These are phyloP conservation scores for Pyricularia pennisetigena DNA, from an alignment of 2,329 filamentous ascomycete species.

Conservation along the genomic window DNA sequence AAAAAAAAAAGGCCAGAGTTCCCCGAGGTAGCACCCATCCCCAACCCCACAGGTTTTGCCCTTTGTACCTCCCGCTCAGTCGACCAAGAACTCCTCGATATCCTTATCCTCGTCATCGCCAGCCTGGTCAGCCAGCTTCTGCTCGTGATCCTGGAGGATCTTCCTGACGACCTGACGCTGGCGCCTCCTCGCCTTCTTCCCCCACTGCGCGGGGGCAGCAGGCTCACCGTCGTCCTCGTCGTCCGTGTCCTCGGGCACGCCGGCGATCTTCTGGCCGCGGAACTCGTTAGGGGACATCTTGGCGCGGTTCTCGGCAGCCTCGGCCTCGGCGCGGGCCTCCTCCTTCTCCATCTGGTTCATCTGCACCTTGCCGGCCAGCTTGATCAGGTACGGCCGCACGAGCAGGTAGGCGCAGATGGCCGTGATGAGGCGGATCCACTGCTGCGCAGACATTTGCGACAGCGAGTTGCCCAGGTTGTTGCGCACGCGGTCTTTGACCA, in stretches of 20 bases:
- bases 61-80: slow-evolving; percentile 19
- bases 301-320: slow-evolving; percentile 27
- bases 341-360: slow-evolving; percentile 55
- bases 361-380: slow-evolving; percentile 52
- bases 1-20: neutral
- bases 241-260: slow-evolving; percentile 41
- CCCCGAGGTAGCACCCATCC: neutral
- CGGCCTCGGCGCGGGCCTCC: slow-evolving; percentile 34
- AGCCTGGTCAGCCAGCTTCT: slow-evolving; percentile 39
- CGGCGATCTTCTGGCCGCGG: slow-evolving; percentile 40
- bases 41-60: neutral
- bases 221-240: slow-evolving; percentile 30
- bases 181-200: slow-evolving; percentile 58
- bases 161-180: slow-evolving; percentile 59
- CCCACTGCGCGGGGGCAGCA: slow-evolving; percentile 46
- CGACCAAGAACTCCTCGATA: slow-evolving; percentile 60
- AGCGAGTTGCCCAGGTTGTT: slow-evolving; percentile 42
- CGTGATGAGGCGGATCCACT: slow-evolving; percentile 59
- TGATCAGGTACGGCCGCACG: slow-evolving; percentile 64
- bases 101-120: slow-evolving; percentile 66
- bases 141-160: slow-evolving; percentile 53
- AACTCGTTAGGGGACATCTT: slow-evolving; percentile 57
- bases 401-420: slow-evolving; percentile 66
- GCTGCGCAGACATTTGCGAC: slow-evolving; percentile 37
- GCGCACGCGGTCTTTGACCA: slow-evolving; percentile 22